Evolutionary conservation across 352 stramenopile species (phyloP), one percentile per base, ranked within the genome.

Genomic region (Globisporangium irregulare): DNA sequence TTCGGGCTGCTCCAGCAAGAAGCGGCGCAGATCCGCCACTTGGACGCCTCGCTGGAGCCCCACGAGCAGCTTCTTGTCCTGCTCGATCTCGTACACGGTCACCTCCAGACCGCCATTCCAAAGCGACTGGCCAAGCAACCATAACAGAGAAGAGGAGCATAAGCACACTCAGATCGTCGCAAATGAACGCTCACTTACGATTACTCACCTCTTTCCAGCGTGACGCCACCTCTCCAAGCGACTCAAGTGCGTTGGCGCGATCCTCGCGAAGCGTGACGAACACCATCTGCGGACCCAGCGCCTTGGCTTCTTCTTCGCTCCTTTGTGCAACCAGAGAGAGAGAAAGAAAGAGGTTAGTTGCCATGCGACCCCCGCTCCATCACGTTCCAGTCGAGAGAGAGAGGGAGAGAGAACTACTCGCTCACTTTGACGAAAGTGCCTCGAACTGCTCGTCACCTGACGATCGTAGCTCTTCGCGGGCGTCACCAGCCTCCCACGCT

Each of bases 231-330:
- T 79, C 78, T 50, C 62, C 38, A 20, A 89, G 67, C 22, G 67
- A 59, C 48, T 90, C 75, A 53, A 12, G 36, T 0, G 63, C n/a
- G 0, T 61, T 71, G n/a, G 20, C 9, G 1, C 62, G n/a, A 36
- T 61, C 50, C 32, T 29, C n/a, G 9, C 51, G 46, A 18, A 94
- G 69, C 48, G 81, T 91, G 63, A 92, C 84, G 58, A 94, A 94
- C 7, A 94, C 72, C 86, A 94, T 93, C 56, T 93, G 86, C 10
- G 86, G 84, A 6, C 84, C 84, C n/a, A 88, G 55, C 3, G 67
- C 59, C 62, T 87, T 88, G 36, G 80, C 79, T 34, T 86, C 74
- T 3, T 65, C 67, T 7, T 76, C 67, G 29, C 63, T 77, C 41
- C 79, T 92, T 56, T 12, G 7, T 50, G 15, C 15, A 50, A 14